Conservation (phyloP, 2,329 filamentous ascomycete genomes). For the Parastagonospora avenae region DNA sequence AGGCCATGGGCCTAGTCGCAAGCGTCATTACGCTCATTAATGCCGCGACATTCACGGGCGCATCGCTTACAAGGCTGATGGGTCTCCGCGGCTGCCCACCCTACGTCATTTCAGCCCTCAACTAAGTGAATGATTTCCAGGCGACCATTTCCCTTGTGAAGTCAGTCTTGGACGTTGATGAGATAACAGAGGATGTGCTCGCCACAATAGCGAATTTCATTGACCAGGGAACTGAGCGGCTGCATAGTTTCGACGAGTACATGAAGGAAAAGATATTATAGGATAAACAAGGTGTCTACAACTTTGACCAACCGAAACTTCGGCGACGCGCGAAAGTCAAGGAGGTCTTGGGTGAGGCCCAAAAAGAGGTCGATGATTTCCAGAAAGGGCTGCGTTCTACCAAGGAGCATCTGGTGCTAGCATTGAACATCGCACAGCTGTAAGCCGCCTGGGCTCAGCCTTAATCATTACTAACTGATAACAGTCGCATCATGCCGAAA, state of each 20-base stretch:
- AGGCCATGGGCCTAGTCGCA: not conserved
- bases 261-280: not conserved
- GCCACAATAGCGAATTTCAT: not conserved
- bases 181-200: not conserved
- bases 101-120: not conserved
- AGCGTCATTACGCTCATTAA: not conserved
- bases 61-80: not conserved
- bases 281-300: too few species aligned
- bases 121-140: not conserved
- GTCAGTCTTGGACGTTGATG: not conserved
- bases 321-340: too few species aligned
- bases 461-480: too few species aligned
- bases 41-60: not conserved
- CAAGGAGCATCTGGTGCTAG: too few species aligned
- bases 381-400: too few species aligned
- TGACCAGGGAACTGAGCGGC: not conserved
- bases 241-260: not conserved
- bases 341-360: too few species aligned
- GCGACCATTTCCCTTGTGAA: not conserved
- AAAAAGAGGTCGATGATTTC: too few species aligned
- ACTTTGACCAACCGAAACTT: too few species aligned
- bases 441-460: too few species aligned
- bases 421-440: too few species aligned
- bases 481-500: too few species aligned
- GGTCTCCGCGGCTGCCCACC: not conserved